Conservation (phyloP, 192 early-diverging fungal genomes). For the Coemansia sp. region DNA sequence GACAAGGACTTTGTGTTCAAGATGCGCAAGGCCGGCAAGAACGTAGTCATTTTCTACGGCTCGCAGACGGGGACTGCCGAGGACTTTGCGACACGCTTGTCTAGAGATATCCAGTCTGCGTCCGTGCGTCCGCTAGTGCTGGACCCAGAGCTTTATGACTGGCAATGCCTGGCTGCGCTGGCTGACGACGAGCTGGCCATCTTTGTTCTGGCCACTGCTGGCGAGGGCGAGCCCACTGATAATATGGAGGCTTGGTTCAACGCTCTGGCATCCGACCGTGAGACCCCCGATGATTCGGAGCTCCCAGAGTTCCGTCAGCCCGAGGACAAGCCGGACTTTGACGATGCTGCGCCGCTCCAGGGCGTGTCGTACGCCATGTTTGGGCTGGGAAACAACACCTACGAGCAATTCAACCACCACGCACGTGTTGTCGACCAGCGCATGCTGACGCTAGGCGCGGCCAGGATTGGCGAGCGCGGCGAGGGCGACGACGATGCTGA, state of each 20-base stretch:
- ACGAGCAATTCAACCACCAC: slow-evolving; percentile 82
- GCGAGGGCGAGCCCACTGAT: slow-evolving; percentile 97
- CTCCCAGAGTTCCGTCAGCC: slow-evolving; percentile 62
- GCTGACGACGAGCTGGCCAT: slow-evolving; percentile 69
- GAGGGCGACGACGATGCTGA: slow-evolving; percentile 98
- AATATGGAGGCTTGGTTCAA: slow-evolving; percentile 96
- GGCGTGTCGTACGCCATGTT: slow-evolving; percentile 51
- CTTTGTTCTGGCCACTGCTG: slow-evolving; percentile 96
- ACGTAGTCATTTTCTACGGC: slow-evolving; percentile 91
- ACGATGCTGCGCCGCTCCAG: slow-evolving; percentile 72
- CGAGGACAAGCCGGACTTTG: slow-evolving; percentile 80
- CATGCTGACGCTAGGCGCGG: slow-evolving; percentile 74
- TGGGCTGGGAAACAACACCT: slow-evolving; percentile 60
- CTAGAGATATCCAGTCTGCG: slow-evolving; percentile 73
- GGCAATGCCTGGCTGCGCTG: slow-evolving; percentile 76
- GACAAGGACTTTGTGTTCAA: slow-evolving; percentile 54
- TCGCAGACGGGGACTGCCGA: slow-evolving; percentile 99
- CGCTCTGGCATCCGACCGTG: slow-evolving; percentile 63
- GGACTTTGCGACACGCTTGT: slow-evolving; percentile 91
- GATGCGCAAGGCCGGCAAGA: slow-evolving; percentile 62
- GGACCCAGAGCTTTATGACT: slow-evolving; percentile 93
- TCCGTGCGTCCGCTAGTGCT: slow-evolving; percentile 75
- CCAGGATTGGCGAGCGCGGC: slow-evolving; percentile 74
- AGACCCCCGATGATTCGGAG: slow-evolving; percentile 66
- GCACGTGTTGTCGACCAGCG: slow-evolving; percentile 69